Base-by-base conservation (phyloP, 352 stramenopile genomes). In the Nothophytophthora sp. region DNA sequence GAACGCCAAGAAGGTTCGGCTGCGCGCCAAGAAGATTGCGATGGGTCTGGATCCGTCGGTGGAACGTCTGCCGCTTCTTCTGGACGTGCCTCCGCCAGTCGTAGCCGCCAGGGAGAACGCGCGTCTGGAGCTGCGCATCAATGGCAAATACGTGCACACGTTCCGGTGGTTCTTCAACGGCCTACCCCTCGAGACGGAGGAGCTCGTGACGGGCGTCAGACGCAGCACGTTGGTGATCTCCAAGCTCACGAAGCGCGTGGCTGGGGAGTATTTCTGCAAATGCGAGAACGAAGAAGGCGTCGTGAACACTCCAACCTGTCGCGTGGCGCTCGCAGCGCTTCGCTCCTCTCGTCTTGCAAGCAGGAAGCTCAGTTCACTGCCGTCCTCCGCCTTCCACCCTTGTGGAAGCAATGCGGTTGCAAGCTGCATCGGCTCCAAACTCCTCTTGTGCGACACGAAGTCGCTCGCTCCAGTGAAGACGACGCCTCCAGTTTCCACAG, bases 261-360 rank as follows among this genome's bases (percentile, higher is more conserved):
- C 49, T 8, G 78, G 73, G 1, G 69, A 86, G 24, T 88, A 88
- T 50, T 73, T 66, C 46, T 90, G 78, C 49, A 68, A 72, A 15
- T 88, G 73, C 34, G 61, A 75, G 35, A 88, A 90, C 40, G 79
- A 90, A 38, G 79, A 90, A 48, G 76, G 79, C 6, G 43, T 15
- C 0, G 53, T 60, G 5, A 70, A 46, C 28, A 75, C 75, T 13
- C 45, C 60, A 20, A 50, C 47, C 2, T 79, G 63, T 18, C 63
- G 55, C 6, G 68, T 89, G 4, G 45, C 60, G 22, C 35, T 77
- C 30, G 52, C 62, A 34, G 33, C 28, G 6, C 37, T 89, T 13
- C 29, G 15, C 13, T 48, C 71, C 0, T 57, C 53, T 29, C 45
- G 50, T 1, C 16, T 76, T 1, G 43, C 44, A 18, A 65, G 32